These are phyloP conservation scores for Parietaria judaica DNA, from an alignment of 306 rosid genomes.

Conservation along the genomic window DNA sequence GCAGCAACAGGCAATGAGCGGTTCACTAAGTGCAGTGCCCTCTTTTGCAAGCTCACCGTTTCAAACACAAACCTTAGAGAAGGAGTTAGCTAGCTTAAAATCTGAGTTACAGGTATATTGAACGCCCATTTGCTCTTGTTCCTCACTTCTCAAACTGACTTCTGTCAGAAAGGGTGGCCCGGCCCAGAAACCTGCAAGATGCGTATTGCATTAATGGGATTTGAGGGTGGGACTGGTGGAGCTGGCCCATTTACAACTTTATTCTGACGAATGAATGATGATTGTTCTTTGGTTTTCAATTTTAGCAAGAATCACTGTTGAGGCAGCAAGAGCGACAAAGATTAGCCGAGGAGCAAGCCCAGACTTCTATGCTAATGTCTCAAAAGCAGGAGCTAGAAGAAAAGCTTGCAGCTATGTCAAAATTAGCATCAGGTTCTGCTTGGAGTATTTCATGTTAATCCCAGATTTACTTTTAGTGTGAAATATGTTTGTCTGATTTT, in stretches of 20 bases:
- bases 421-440: slow-evolving; percentile 48
- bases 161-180: too few species aligned
- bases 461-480: slow-evolving; percentile 8
- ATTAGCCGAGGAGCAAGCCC: slow-evolving; percentile 56
- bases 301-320: slow-evolving; percentile 55
- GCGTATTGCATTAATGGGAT: too few species aligned
- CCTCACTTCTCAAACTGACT: too few species aligned
- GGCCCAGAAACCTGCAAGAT: too few species aligned
- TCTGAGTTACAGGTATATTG: slow-evolving; percentile 50
- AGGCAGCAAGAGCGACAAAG: slow-evolving; percentile 79
- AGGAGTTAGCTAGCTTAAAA: slow-evolving; percentile 63
- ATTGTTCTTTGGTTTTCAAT: slow-evolving; percentile 23
- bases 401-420: slow-evolving; percentile 45
- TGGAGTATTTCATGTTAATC: slow-evolving; percentile 2
- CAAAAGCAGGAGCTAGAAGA: slow-evolving; percentile 81
- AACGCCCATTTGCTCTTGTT: slow-evolving; percentile 10
- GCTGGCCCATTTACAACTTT: too few species aligned
- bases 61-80: slow-evolving; percentile 57
- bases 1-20: slow-evolving; percentile 76
- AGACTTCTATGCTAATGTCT: slow-evolving; percentile 41
- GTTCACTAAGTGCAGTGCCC: slow-evolving; percentile 38
- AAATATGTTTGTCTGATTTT: background rate
- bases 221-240: too few species aligned
- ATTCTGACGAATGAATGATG: background rate
- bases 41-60: slow-evolving; percentile 48